Conservation (phyloP, 805 yeast genomes). For the Groenewaldozyma salmanticensis region DNA sequence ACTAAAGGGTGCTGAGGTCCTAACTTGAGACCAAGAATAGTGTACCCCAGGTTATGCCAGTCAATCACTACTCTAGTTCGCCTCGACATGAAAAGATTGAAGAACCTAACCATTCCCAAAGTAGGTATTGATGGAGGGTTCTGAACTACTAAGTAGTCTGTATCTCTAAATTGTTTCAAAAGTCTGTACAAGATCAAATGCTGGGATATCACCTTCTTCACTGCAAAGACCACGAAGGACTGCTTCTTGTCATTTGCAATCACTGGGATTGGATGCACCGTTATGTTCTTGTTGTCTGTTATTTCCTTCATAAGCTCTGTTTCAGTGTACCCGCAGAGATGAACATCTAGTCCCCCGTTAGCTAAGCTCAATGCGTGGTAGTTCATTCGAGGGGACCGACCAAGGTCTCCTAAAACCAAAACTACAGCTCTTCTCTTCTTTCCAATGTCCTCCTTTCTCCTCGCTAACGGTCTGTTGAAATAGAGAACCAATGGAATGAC, state of each 20-base stretch:
- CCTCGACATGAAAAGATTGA: slow-evolving; percentile 38
- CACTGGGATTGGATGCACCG: slow-evolving; percentile 23
- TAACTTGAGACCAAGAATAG: slow-evolving; percentile 64
- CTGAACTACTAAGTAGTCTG: slow-evolving; percentile 57
- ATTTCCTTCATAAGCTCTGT: slow-evolving; percentile 15
- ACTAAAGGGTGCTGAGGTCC: slow-evolving; percentile 53
- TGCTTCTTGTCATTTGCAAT: slow-evolving; percentile 12
- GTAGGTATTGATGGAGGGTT: slow-evolving; percentile 93
- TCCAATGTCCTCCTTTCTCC: slow-evolving; percentile 11
- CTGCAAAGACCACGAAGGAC: slow-evolving; percentile 51
- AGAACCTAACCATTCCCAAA: slow-evolving; percentile 50
- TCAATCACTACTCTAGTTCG: slow-evolving; percentile 66
- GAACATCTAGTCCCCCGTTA: slow-evolving; percentile 60
- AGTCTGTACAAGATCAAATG: slow-evolving; percentile 36
- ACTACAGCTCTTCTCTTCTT: slow-evolving; percentile 51
- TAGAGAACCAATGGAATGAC: slow-evolving; percentile 15
- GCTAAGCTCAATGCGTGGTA: slow-evolving; percentile 80
- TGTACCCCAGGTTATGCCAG: slow-evolving; percentile 93
- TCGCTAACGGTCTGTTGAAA: slow-evolving; percentile 8
- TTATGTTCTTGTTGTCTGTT: slow-evolving; percentile 19
- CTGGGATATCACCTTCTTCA: slow-evolving; percentile 52
- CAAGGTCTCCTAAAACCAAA: slow-evolving; percentile 84
- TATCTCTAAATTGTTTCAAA: slow-evolving; percentile 46
- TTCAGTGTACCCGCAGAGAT: slow-evolving; percentile 65
- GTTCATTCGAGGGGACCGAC: slow-evolving; percentile 91